Base-by-base conservation (phyloP, 805 yeast genomes). In the Grigorovia transvaalensis region DNA sequence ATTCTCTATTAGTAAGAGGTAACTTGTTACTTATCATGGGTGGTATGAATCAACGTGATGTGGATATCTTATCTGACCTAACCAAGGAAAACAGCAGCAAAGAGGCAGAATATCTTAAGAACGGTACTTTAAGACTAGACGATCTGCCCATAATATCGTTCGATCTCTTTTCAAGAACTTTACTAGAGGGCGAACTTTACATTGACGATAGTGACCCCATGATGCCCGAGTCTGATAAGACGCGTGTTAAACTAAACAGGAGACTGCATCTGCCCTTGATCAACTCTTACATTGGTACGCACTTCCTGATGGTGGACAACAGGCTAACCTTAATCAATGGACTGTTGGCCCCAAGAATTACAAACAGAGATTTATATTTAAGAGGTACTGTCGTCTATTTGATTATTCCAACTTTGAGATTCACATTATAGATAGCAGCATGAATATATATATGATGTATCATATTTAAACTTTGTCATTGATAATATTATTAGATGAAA, bases 41-140 rank as follows among this genome's bases (percentile, higher is more conserved):
- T 23, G 70, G 70, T 2, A 47, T 66, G 48, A 53, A 56, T n/a
- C 66, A 63, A 47, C 53, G 54, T 4, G 70, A 65, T 47, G 63
- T 66, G 17, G 57, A 63, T 40, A 23, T 23, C 9, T 42, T 61
- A 17, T 61, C 53, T 44, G 44, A 50, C 12, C 51, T 46, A 8
- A 20, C 23, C 15, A 38, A 45, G 9, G 19, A 20, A 9, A 18
- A 23, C 33, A 33, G 30, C 11, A 45, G 19, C 18, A 33, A 45
- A 18, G 41, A 45, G 17, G 42, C 8, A 38, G 42, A 38, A 38
- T 38, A 38, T 38, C 12, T 38, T 15, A 38, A 29, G 9, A n/a
- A 23, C 9, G 9, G n/a, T 15, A 29, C 38, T 18, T 23, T 49
- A 13, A 18, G 18, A 41, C 20, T 49, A 12, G 51, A 42, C 9